phyloP scores from a whole-genome alignment of 139 green algal species.

The Deuterostichococcus epilithicus region DNA sequence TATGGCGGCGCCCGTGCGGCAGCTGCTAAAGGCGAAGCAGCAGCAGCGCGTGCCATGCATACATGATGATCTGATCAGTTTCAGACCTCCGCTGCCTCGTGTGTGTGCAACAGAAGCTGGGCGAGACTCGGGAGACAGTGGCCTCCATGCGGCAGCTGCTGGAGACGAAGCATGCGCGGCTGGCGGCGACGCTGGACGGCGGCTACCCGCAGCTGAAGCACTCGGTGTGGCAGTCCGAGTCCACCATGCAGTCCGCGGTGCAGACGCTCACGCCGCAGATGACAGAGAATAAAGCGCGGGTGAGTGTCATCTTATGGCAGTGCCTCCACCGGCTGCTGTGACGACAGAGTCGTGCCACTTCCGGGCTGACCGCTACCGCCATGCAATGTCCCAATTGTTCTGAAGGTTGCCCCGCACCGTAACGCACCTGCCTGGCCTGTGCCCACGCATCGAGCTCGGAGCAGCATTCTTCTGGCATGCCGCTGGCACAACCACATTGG shows the following conservation, averaged over 20 bases:
- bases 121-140: slow-evolving; percentile 43
- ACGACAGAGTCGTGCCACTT: too few relatives aligned
- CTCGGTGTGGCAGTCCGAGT: slow-evolving; percentile 68
- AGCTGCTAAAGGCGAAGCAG: background rate
- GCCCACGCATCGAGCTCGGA: too few relatives aligned
- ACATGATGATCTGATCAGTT: too few relatives aligned
- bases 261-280: slow-evolving; percentile 76
- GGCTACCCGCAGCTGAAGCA: slow-evolving; percentile 67
- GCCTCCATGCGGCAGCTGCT: slow-evolving; percentile 65
- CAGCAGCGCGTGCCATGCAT: too few relatives aligned
- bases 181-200: slow-evolving; percentile 50
- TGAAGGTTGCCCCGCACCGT: background rate
- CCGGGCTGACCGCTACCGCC: too few relatives aligned
- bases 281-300: slow-evolving; percentile 75
- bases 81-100: too few relatives aligned
- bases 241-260: slow-evolving; percentile 54
- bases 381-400: background rate
- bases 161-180: slow-evolving; percentile 37
- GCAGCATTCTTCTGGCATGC: too few relatives aligned
- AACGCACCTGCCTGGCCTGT: too few relatives aligned
- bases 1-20: too few relatives aligned
- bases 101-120: slow-evolving; percentile 34
- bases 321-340: background rate
- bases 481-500: too few relatives aligned
- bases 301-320: slow-evolving; percentile 13